Base-by-base conservation (phyloP, 2,329 filamentous ascomycete genomes). In the Claviceps humidiphila region DNA sequence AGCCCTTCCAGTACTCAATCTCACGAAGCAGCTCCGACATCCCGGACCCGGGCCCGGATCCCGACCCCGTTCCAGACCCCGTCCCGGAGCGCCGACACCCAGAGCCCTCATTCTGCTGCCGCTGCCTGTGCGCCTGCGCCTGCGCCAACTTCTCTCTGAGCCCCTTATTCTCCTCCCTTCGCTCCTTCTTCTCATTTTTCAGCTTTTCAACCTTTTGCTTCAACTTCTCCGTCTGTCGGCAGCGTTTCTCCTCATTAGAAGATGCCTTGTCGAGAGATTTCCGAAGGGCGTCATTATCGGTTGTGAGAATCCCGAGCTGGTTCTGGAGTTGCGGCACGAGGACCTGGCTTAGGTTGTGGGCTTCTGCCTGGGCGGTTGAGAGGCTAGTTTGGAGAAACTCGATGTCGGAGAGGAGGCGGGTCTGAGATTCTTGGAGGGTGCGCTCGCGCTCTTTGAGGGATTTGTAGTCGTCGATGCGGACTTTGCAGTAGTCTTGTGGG, bases 241-340 rank as follows among this genome's bases (percentile, higher is more conserved):
- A 59, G 45, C 65, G 61, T 39, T 61, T 64, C 47, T 59, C 57
- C 2, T 65, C 60, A 50, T 59, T 55, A 20, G 64, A 63, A n/a
- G 64, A 58, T 1, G 59, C 58, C 30, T 58, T 64, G 34, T 71
- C 68, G 40, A 67, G 55, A 6, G 65, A 63, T n/a, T 63, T 64
- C 13, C 70, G 66, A 5, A 75, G 64, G 7, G 64, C 60, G 16
- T 64, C 60, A 56, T 73, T 73, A 37, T 74, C 69, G 16, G 63
- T 63, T 2, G 59, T 56, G 4, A 74, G 65, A 9, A 60, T 56
- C 38, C 58, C 60, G 51, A 71, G 62, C 53, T 70, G 64, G n/a
- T 59, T 60, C 54, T 69, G 63, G 1, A 74, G 64, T 42, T 68
- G 59, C 1, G 66, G 66, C 5, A 70, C 57, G 53, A 66, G 61